These are phyloP conservation scores for Diplodia seriata DNA, from an alignment of 2,329 filamentous ascomycete genomes.

Conservation along the genomic window DNA sequence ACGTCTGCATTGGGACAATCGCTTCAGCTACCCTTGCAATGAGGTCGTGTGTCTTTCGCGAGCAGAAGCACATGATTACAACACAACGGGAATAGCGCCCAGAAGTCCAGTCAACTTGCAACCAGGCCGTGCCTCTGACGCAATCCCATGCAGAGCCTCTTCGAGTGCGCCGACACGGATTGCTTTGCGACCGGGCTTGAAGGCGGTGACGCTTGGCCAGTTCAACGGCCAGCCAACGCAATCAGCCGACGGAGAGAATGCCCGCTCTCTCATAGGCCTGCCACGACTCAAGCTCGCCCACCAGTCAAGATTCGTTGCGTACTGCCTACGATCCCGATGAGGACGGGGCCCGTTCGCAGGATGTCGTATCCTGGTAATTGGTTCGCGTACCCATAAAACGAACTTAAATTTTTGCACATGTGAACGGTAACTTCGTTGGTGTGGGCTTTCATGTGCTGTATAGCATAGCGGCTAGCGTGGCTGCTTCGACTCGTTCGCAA, in stretches of 20 bases:
- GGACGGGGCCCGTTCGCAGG: background rate
- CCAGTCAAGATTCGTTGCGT: background rate
- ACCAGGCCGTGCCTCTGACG: background rate
- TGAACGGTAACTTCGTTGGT: no score
- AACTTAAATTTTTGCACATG: background rate
- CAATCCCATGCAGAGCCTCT: background rate
- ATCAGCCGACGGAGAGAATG: slow-evolving; percentile 3
- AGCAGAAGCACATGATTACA: no score
- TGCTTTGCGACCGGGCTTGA: background rate
- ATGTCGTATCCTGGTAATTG: background rate
- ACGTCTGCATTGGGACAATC: no score
- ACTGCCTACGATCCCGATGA: slow-evolving; percentile 3
- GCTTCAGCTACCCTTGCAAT: no score
- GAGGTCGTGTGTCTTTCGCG: no score
- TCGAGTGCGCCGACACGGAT: background rate
- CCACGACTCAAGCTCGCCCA: slow-evolving; percentile 13
- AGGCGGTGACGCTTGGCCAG: slow-evolving; percentile 25
- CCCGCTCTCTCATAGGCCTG: slow-evolving; percentile 5
- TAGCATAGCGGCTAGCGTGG: no score
- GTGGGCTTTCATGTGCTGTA: no score
- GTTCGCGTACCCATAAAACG: no score
- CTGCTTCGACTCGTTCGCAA: no score
- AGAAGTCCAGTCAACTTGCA: background rate
- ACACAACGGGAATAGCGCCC: no score
- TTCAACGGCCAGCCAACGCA: slow-evolving; percentile 11